Conservation (phyloP, 495 filamentous ascomycete genomes). For the Trichocladium antarcticum region DNA sequence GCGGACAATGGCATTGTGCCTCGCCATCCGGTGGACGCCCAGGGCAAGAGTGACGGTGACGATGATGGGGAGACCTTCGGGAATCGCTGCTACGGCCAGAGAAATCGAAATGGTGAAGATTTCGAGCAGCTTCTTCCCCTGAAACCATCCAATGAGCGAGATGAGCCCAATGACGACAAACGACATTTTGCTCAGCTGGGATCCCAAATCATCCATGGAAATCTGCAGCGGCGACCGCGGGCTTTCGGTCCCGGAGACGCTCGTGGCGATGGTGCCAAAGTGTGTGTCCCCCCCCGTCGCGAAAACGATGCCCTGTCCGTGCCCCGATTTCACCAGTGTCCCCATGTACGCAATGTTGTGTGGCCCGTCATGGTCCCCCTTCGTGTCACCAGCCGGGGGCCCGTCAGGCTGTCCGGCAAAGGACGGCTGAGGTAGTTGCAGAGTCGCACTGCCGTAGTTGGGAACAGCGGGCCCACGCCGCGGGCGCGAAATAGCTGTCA, state of each 20-base stretch:
- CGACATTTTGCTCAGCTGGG: slow-evolving; percentile 89
- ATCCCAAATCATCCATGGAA: slow-evolving; percentile 92
- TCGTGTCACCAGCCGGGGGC: slow-evolving; percentile 17
- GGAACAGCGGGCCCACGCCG: slow-evolving; percentile 35
- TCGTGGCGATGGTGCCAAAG: slow-evolving; percentile 92
- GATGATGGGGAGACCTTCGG: slow-evolving; percentile 93
- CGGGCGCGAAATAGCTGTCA: slow-evolving; percentile 58
- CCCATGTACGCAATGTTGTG: slow-evolving; percentile 96
- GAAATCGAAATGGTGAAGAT: slow-evolving; percentile 98
- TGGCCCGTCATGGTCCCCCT: slow-evolving; percentile 18
- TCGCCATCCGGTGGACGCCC: slow-evolving; percentile 91
- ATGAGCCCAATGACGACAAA: slow-evolving; percentile 92
- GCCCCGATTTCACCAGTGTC: slow-evolving; percentile 88
- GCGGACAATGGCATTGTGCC: slow-evolving; percentile 83
- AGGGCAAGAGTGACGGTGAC: slow-evolving; percentile 93
- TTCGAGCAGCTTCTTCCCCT: slow-evolving; percentile 80
- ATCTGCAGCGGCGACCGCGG: slow-evolving; percentile 86
- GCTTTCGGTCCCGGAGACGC: slow-evolving; percentile 85
- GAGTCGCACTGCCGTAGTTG: slow-evolving; percentile 7
- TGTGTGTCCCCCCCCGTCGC: slow-evolving; percentile 86
- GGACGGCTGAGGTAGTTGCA: slow-evolving; percentile 32
- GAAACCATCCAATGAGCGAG: slow-evolving; percentile 73
- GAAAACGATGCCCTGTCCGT: slow-evolving; percentile 91
- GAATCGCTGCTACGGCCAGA: slow-evolving; percentile 91
- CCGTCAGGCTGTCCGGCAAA: slow-evolving; percentile 15